Evolutionary conservation across 108 stramenopile genomes (phyloP).

Genomic region (Discostella stelligeroides): DNA sequence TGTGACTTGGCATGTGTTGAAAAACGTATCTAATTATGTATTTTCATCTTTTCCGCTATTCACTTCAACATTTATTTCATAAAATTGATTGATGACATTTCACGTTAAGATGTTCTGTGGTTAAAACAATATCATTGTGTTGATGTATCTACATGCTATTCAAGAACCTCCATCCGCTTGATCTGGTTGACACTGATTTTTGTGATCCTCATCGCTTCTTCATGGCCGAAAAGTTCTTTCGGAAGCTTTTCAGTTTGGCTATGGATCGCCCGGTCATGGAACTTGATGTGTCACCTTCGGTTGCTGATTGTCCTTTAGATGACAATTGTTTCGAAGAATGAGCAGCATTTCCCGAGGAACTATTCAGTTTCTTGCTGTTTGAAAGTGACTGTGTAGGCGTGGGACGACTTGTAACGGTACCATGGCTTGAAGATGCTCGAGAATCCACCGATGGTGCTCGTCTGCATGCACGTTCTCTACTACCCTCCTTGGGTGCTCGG

Average conservation of each 20-base stretch:
- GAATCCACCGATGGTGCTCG: conserved; percentile 3
- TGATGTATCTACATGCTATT: no score
- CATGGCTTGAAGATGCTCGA: neutral
- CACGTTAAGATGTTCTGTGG: no score
- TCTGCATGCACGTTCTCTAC: neutral
- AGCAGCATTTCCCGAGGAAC: neutral
- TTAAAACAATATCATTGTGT: no score
- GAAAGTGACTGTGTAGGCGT: neutral
- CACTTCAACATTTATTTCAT: no score
- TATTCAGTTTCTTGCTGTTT: neutral
- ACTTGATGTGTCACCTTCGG: neutral
- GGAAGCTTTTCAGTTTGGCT: conserved; percentile 10
- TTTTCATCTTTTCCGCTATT: no score
- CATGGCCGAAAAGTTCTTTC: conserved; percentile 2
- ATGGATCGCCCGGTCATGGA: neutral
- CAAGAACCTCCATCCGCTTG: no score
- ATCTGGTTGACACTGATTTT: no score
- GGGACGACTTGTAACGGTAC: neutral
- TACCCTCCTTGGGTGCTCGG: no score
- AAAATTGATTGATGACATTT: no score
- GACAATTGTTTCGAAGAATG: neutral
- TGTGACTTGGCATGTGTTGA: no score
- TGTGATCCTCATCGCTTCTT: no score
- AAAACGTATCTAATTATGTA: no score
- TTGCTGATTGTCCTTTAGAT: neutral